A percentile compares a stretch with the other conserved stretches of the same genome.
phyloP scores from a whole-genome alignment of 2,329 filamentous ascomycete genomes.

The Fusarium keratoplasticum region DNA sequence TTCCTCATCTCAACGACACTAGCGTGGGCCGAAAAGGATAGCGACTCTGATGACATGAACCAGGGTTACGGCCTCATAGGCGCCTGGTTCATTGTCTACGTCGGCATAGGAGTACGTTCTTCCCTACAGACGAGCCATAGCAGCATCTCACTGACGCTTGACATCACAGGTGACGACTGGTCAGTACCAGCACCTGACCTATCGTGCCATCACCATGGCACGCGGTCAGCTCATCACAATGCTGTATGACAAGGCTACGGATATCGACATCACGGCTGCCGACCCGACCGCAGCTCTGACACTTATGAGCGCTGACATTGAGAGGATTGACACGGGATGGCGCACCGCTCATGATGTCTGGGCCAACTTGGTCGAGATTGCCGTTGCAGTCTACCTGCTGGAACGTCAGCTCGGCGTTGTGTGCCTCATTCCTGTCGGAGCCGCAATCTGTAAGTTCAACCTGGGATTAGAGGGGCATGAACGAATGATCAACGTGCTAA shows the following conservation, averaged over 20 bases:
- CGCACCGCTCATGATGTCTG: constrained; percentile 55
- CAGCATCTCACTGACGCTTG: background rate
- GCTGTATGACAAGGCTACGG: constrained; percentile 43
- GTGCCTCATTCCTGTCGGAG: constrained; percentile 28
- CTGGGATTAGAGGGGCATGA: background rate
- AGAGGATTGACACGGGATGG: constrained; percentile 51
- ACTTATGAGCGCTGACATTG: constrained; percentile 59
- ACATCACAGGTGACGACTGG: constrained; percentile 9
- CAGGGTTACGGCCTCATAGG: constrained; percentile 36
- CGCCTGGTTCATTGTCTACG: constrained; percentile 31
- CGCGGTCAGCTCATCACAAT: constrained; percentile 47
- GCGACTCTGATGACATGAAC: constrained; percentile 11
- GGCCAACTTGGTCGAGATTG: constrained; percentile 56
- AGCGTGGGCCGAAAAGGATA: constrained; percentile 2
- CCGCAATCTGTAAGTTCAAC: constrained; percentile 24
- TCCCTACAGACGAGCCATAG: fast-evolving
- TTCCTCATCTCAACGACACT: constrained; percentile 36
- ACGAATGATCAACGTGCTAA: background rate
- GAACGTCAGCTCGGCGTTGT: constrained; percentile 48
- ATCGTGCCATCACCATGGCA: constrained; percentile 46
- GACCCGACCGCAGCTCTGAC: constrained; percentile 55
- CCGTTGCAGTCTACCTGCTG: constrained; percentile 58
- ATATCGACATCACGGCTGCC: constrained; percentile 43
- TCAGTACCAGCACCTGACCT: constrained; percentile 35
- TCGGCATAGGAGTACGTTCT: constrained; percentile 23